These are phyloP conservation scores for Carex cristatella DNA, from an alignment of 176 grass and related monocot species.

Conservation along the genomic window DNA sequence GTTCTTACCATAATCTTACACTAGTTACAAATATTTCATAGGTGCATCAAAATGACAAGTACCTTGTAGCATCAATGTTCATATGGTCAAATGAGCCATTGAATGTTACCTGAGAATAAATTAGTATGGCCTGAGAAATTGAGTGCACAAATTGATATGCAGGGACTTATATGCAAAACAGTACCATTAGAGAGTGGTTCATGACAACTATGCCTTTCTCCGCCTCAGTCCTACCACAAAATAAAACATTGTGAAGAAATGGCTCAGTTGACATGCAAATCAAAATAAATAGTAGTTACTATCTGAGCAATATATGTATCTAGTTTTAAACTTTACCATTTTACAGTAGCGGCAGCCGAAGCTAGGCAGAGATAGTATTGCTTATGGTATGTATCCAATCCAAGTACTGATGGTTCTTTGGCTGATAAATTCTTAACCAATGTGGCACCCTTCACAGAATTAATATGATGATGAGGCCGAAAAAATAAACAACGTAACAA, in stretches of 20 bases:
- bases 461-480: not conserved
- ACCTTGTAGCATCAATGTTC: constrained; percentile 96
- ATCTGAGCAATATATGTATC: not conserved
- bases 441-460: constrained; percentile 51
- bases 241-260: not conserved
- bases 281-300: not conserved
- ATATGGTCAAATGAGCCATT: constrained; percentile 97
- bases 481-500: not conserved
- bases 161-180: constrained; percentile 12
- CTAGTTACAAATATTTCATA: not conserved
- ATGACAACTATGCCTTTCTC: constrained; percentile 86
- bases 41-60: constrained; percentile 20
- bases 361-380: constrained; percentile 97
- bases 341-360: constrained; percentile 73
- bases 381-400: constrained; percentile 86
- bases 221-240: constrained; percentile 61
- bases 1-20: not conserved
- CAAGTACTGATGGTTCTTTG: constrained; percentile 78
- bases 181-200: constrained; percentile 74
- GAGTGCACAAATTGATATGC: not conserved
- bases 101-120: constrained; percentile 73
- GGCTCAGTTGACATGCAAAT: not conserved
- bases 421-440: constrained; percentile 83
- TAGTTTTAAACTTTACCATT: constrained; percentile 39
- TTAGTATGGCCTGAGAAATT: not conserved